Conservation (phyloP, 257 asterid genomes). For the Nicotiana tabacum region DNA sequence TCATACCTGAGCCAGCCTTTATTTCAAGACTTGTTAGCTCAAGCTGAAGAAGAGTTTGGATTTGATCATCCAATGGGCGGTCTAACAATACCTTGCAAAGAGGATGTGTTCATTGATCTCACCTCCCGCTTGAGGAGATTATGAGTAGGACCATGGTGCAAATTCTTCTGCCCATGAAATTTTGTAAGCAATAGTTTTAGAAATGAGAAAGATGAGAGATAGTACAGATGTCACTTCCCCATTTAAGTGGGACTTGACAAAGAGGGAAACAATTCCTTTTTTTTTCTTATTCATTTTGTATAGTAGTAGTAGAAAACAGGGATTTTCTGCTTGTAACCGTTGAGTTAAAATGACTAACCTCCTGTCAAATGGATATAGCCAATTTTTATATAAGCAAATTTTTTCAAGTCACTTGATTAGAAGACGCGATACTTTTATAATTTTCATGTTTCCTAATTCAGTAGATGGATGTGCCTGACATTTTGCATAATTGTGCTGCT, state of each 20-base stretch:
- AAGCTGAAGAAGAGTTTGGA: conserved; percentile 1
- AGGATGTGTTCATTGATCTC: background rate
- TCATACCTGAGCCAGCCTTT: background rate
- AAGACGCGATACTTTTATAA: background rate
- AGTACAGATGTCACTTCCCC: too few relatives aligned
- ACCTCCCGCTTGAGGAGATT: background rate
- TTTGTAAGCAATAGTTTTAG: too few relatives aligned
- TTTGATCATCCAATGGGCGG: conserved; percentile 2
- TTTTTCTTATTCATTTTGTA: background rate
- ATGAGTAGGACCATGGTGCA: background rate
- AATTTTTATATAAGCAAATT: background rate
- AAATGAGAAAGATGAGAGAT: too few relatives aligned
- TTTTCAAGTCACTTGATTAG: background rate
- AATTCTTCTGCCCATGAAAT: too few relatives aligned
- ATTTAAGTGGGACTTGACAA: too few relatives aligned
- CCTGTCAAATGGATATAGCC: too few relatives aligned
- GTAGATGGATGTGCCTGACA: background rate
- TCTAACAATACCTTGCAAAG: background rate
- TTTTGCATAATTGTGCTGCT: background rate
- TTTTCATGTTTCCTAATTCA: background rate
- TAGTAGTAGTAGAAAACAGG: background rate
- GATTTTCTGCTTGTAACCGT: background rate
- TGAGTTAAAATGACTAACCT: too few relatives aligned
- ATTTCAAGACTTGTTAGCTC: background rate
- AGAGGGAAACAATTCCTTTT: background rate